Conservation (phyloP, 1,284 basidiomycete genomes). For the Pterula multifida region DNA sequence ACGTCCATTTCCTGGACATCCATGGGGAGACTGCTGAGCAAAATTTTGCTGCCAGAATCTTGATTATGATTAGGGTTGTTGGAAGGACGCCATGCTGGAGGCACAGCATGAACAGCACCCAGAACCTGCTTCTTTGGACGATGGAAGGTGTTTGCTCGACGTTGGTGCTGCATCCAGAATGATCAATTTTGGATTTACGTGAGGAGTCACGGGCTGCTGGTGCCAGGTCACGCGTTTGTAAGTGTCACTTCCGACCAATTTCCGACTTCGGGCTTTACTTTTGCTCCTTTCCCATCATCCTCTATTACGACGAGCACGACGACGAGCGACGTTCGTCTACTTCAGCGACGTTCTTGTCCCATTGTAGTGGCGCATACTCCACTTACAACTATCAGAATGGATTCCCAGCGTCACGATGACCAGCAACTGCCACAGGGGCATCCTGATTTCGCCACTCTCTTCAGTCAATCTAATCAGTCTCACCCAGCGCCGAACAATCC, state of each 20-base stretch:
- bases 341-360: neutral
- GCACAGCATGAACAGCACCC: constrained; percentile 38
- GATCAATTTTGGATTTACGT: too few species aligned
- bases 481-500: neutral
- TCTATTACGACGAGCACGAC: neutral
- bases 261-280: neutral
- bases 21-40: constrained; percentile 53
- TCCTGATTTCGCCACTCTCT: neutral
- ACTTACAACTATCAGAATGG: neutral
- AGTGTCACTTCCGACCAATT: neutral
- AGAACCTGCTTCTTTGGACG: constrained; percentile 42
- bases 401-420: neutral
- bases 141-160: constrained; percentile 29
- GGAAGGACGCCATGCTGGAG: constrained; percentile 44
- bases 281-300: neutral
- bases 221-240: too few species aligned
- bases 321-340: neutral
- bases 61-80: constrained; percentile 20
- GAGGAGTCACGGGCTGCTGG: too few species aligned
- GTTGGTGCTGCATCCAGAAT: neutral
- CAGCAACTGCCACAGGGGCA: neutral
- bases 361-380: too few species aligned
- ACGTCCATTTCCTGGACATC: constrained; percentile 61
- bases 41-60: constrained; percentile 50
- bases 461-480: neutral